Evolutionary conservation across 305 asterid species (phyloP).

Genomic region (Andrographis paniculata): DNA sequence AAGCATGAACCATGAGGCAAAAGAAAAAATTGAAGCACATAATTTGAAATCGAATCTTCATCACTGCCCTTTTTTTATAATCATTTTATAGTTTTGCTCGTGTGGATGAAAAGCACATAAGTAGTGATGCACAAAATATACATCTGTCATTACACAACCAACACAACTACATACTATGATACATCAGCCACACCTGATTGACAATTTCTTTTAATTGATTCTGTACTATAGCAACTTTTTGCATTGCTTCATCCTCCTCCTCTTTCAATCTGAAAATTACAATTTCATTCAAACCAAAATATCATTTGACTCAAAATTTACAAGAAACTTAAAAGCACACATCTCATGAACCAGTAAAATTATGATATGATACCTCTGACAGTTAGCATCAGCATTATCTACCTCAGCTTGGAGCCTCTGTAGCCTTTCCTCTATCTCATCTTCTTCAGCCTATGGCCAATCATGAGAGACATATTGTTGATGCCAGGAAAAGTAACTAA

Average conservation of each 20-base stretch:
- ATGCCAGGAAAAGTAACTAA: neutral
- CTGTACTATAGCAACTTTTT: conserved; percentile 24
- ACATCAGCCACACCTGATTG: conserved; percentile 39
- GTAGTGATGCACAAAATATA: conserved; percentile 11
- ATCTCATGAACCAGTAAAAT: conserved; percentile 8
- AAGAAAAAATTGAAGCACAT: conserved; percentile 1
- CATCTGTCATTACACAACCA: conserved; percentile 10
- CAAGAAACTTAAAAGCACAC: conserved; percentile 10
- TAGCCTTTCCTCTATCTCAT: conserved; percentile 55
- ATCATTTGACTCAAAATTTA: conserved; percentile 2
- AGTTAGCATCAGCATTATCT: conserved; percentile 30
- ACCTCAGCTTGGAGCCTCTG: conserved; percentile 55
- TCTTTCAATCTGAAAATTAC: conserved; percentile 45
- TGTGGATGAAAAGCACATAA: no score
- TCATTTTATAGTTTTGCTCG: no score
- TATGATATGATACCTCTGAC: conserved; percentile 42
- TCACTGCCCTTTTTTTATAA: no score
- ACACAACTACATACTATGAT: neutral
- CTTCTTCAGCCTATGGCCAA: conserved; percentile 69
- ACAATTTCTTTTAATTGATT: conserved; percentile 36
- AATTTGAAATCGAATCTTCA: no score
- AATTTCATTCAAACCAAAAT: conserved; percentile 13
- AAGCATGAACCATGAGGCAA: conserved; percentile 5
- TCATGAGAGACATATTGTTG: conserved; percentile 19
- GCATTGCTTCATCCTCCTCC: conserved; percentile 47